phyloP scores from a whole-genome alignment of 768 basidiomycete genomes.

The Lactifluus subvellereus region DNA sequence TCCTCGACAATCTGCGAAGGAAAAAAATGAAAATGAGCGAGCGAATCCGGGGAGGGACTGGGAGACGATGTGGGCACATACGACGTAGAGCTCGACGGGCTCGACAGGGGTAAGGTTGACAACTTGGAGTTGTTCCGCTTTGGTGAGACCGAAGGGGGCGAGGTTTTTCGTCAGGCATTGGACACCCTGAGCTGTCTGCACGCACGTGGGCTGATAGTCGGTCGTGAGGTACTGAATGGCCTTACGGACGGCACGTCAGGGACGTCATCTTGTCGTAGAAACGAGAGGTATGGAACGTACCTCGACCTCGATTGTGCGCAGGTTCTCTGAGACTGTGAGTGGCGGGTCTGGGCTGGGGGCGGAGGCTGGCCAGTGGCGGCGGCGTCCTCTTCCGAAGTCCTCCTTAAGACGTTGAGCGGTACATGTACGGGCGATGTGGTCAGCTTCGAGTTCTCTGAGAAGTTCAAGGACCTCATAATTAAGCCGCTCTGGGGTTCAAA shows the following conservation, averaged over 20 bases:
- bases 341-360: conserved; percentile 25
- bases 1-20: conserved; percentile 81
- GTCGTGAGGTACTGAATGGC: conserved; percentile 81
- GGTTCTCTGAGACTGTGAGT: conserved; percentile 51
- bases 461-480: too few species aligned
- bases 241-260: conserved; percentile 36
- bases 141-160: conserved; percentile 68
- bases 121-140: conserved; percentile 87
- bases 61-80: conserved; percentile 37
- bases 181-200: conserved; percentile 63
- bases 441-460: too few species aligned
- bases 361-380: conserved; percentile 30
- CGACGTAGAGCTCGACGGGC: conserved; percentile 84
- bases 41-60: neutral
- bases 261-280: neutral
- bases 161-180: conserved; percentile 61
- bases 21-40: neutral
- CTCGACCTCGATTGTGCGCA: conserved; percentile 83
- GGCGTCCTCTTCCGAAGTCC: too few species aligned
- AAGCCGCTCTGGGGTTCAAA: too few species aligned
- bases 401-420: too few species aligned
- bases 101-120: conserved; percentile 79
- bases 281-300: conserved; percentile 34
- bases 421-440: too few species aligned
- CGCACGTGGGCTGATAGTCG: conserved; percentile 58